Evolutionary conservation across 2,329 filamentous ascomycete species (phyloP).

Genomic region (Monosporascus sp.): DNA sequence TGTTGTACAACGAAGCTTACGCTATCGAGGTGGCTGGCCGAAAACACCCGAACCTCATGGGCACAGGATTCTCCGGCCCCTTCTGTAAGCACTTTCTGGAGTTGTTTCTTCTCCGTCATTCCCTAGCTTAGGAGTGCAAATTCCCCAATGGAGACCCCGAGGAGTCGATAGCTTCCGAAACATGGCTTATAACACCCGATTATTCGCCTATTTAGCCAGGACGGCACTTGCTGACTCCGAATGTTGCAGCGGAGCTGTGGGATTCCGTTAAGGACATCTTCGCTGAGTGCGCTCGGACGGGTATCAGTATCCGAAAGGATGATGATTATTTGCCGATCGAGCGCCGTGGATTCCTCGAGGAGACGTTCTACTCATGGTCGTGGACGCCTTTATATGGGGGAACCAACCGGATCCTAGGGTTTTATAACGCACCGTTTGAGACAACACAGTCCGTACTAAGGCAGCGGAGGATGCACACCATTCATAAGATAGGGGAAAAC

Average conservation of each 20-base stretch:
- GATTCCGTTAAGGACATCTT: conserved; percentile 26
- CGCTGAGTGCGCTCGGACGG: conserved; percentile 30
- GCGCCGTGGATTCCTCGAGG: conserved; percentile 30
- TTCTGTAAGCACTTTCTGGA: conserved; percentile 29
- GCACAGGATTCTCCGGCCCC: conserved; percentile 48
- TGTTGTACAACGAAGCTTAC: conserved; percentile 59
- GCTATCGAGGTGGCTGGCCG: conserved; percentile 52
- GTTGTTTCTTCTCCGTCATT: too few relatives aligned
- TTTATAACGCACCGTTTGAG: conserved; percentile 34
- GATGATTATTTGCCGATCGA: conserved; percentile 28
- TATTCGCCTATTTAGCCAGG: too few relatives aligned
- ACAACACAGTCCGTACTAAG: conserved; percentile 29
- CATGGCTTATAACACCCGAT: too few relatives aligned
- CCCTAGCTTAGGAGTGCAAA: too few relatives aligned
- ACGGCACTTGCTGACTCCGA: too few relatives aligned
- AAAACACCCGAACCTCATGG: conserved; percentile 57
- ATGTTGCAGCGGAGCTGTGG: conserved; percentile 34
- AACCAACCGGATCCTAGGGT: conserved; percentile 29
- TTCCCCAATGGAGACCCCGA: too few relatives aligned
- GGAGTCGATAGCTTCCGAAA: too few relatives aligned
- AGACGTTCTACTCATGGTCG: conserved; percentile 33
- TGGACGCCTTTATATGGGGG: conserved; percentile 33
- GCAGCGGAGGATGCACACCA: conserved; percentile 28
- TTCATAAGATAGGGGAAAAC: conserved; percentile 26
- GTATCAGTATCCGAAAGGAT: conserved; percentile 27